Evolutionary conservation across 2,329 filamentous ascomycete species (phyloP), one percentile per base, ranked within the genome.

Genomic region (Sporothrix euskadiensis): DNA sequence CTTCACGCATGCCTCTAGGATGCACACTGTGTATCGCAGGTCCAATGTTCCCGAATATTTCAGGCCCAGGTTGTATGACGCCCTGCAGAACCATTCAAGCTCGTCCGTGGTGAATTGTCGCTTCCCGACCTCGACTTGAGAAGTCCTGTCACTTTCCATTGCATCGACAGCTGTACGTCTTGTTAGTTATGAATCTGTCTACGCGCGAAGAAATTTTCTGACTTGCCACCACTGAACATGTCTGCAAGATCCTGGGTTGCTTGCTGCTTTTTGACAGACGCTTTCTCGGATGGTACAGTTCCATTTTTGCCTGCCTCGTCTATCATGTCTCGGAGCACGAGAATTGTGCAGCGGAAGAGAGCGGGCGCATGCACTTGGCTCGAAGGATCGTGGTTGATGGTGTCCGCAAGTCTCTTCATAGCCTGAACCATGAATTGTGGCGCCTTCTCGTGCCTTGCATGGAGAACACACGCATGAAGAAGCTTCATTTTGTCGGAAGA

Each of bases 1-100:
- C 0, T 78, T 79, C 49, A 89, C 81, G 74, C 87, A 90, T 39
- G 83, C 82, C 4, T 79, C 80, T 66, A 91, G 81, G 32, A 97
- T 84, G 3, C 87, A 83, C 3, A 90, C 79, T 0, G 91, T 83
- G 68, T 85, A 81, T 6, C 80, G 79, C 0, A 90, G 84, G 32
- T 86, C 80, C 85, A 91, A 90, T 0, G 73, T 76, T 3, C 87
- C 83, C 1, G 85, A 84, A 76, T 90, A 84, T 74, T 89, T 88
- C 4, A 95, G 81, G 0, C 90, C 90, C 7, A 94, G 80, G 76
- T 96, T 97, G 83, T 97, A 97, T 0, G 91, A 87, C 75, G 92
- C 95, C 75, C 90, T 90, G 52, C 90, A 91, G 79, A 97, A 94
- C 94, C 94, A 97, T 76, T 94, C 87, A 3, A 97, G 84, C 77